Evolutionary conservation across 495 filamentous ascomycete species (phyloP).

Genomic region (Penicillium cinerascens): DNA sequence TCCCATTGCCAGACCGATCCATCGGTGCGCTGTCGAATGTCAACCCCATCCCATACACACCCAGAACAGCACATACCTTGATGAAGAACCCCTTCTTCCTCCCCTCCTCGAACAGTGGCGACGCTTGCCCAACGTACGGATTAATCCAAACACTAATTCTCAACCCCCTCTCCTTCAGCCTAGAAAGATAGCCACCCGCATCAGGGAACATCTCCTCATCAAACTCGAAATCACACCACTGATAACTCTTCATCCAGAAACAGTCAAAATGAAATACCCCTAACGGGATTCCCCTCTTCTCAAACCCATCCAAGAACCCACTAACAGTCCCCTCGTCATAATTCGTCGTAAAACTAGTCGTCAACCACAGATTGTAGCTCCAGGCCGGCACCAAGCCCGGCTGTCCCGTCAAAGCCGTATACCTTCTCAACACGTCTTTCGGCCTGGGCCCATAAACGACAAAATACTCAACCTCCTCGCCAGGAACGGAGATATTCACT

Average conservation of each 20-base stretch:
- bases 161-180: slow-evolving; percentile 59
- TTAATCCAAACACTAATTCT: slow-evolving; percentile 72
- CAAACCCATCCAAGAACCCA: slow-evolving; percentile 65
- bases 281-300: slow-evolving; percentile 59
- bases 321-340: slow-evolving; percentile 67
- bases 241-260: slow-evolving; percentile 65
- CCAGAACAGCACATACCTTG: slow-evolving; percentile 35
- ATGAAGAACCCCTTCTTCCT: slow-evolving; percentile 65
- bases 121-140: slow-evolving; percentile 65
- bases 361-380: slow-evolving; percentile 71
- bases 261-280: slow-evolving; percentile 71
- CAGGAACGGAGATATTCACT: slow-evolving; percentile 59
- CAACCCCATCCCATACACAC: neutral
- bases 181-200: slow-evolving; percentile 57
- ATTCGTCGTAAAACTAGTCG: slow-evolving; percentile 66
- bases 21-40: slow-evolving; percentile 49
- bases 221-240: slow-evolving; percentile 74
- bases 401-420: slow-evolving; percentile 58
- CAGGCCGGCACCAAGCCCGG: slow-evolving; percentile 60
- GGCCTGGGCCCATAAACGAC: slow-evolving; percentile 65
- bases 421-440: slow-evolving; percentile 62
- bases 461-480: slow-evolving; percentile 58
- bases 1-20: slow-evolving; percentile 73
- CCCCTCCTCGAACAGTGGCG: slow-evolving; percentile 60
- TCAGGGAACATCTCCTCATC: slow-evolving; percentile 66